Conservation (phyloP, 768 basidiomycete species). For the Mycena galericulata region DNA sequence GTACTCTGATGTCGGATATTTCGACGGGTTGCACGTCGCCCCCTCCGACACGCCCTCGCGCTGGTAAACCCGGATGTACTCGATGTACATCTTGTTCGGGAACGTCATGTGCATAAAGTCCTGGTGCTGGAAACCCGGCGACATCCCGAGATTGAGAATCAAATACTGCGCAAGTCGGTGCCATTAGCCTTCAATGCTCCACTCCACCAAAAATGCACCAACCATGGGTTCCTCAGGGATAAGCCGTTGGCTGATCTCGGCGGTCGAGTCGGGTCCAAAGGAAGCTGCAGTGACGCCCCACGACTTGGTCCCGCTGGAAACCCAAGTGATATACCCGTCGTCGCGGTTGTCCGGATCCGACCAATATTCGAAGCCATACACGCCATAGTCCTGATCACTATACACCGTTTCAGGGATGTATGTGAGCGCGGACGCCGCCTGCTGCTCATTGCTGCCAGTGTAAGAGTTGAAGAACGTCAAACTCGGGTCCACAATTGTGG, state of each 20-base stretch:
- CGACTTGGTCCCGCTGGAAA: conserved; percentile 68
- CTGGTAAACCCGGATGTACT: conserved; percentile 95
- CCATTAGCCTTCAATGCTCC: conserved; percentile 6
- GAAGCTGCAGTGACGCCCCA: conserved; percentile 80
- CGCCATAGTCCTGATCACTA: conserved; percentile 62
- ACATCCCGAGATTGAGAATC: conserved; percentile 88
- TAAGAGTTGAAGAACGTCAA: conserved; percentile 74
- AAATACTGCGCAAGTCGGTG: conserved; percentile 64
- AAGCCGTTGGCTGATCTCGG: conserved; percentile 72
- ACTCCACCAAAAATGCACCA: conserved; percentile 38
- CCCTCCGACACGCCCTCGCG: conserved; percentile 75
- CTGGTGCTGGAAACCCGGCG: conserved; percentile 78
- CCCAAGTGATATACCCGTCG: conserved; percentile 91
- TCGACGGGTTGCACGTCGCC: conserved; percentile 83
- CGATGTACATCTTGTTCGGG: conserved; percentile 85
- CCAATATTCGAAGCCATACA: conserved; percentile 87
- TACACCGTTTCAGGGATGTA: conserved; percentile 68
- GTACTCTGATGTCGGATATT: conserved; percentile 84
- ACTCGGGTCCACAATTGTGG: conserved; percentile 62
- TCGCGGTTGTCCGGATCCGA: conserved; percentile 72
- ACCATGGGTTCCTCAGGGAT: conserved; percentile 97
- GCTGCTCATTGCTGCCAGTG: conserved; percentile 77
- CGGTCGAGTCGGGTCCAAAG: conserved; percentile 71
- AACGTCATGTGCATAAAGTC: conserved; percentile 80
- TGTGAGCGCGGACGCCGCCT: conserved; percentile 78